Percentiles rank a stretch among this genome's conserved stretches.
These are phyloP conservation scores for Suillus sp. DNA, from an alignment of 768 basidiomycete genomes.

Conservation along the genomic window DNA sequence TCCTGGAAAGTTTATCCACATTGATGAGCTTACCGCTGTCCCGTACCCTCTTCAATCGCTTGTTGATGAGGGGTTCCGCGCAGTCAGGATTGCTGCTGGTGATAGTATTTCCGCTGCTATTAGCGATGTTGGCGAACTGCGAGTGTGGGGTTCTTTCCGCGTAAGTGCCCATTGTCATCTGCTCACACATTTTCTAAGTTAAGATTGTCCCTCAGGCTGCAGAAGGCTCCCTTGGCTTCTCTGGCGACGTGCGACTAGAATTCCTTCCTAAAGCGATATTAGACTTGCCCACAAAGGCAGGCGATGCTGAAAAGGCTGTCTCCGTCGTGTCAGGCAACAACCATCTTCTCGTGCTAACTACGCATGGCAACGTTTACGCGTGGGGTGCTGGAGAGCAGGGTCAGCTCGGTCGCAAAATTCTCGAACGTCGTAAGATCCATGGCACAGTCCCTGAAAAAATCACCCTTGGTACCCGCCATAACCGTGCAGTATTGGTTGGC, in stretches of 20 bases:
- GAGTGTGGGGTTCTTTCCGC: conserved; percentile 90
- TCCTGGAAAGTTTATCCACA: conserved; percentile 56
- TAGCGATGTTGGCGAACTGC: conserved; percentile 74
- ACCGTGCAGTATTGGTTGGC: conserved; percentile 70
- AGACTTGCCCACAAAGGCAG: conserved; percentile 58
- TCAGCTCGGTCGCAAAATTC: conserved; percentile 88
- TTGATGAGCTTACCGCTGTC: conserved; percentile 51
- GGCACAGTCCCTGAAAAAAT: conserved; percentile 89
- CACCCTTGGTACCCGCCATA: conserved; percentile 65
- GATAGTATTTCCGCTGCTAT: conserved; percentile 89
- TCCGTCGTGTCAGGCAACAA: conserved; percentile 83
- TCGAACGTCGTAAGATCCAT: conserved; percentile 85
- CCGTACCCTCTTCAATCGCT: conserved; percentile 72
- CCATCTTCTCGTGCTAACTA: conserved; percentile 87
- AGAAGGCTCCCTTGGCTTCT: conserved; percentile 86
- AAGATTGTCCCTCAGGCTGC: conserved; percentile 48
- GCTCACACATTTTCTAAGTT: conserved; percentile 12
- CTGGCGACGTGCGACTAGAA: conserved; percentile 65
- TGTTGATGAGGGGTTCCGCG: conserved; percentile 78
- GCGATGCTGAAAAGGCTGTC: conserved; percentile 70
- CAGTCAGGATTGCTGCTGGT: conserved; percentile 80
- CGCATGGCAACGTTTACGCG: conserved; percentile 82
- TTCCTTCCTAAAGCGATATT: conserved; percentile 64
- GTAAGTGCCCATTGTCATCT: conserved; percentile 47
- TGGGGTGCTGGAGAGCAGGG: conserved; percentile 92